phyloP scores from a whole-genome alignment of 306 rosid genomes.

The Trifolium subterraneum region DNA sequence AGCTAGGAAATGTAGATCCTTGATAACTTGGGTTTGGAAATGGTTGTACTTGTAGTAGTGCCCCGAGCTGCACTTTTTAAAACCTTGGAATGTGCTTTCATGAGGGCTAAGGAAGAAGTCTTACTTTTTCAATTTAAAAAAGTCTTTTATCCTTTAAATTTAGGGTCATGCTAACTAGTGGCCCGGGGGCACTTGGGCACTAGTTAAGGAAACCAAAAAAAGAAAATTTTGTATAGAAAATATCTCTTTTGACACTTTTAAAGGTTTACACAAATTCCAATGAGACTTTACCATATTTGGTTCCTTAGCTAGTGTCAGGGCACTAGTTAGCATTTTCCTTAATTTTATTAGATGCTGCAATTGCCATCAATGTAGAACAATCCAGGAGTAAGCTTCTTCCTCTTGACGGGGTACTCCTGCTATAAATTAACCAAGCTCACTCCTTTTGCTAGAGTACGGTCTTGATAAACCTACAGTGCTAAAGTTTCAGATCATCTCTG shows the following conservation, averaged over 20 bases:
- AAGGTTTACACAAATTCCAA: no score
- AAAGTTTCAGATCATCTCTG: neutral
- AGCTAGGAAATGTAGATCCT: slow-evolving; percentile 10
- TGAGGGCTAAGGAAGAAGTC: neutral
- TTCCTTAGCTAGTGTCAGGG: no score
- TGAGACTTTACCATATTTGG: no score
- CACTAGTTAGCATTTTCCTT: no score
- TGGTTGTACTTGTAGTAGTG: slow-evolving; percentile 3
- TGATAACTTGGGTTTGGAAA: slow-evolving; percentile 8
- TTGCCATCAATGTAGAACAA: neutral
- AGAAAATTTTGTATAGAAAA: no score
- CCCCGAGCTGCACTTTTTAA: slow-evolving; percentile 15
- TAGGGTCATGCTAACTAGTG: no score
- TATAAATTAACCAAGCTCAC: neutral
- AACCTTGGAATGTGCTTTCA: slow-evolving; percentile 31
- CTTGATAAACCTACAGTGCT: neutral
- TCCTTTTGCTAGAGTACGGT: neutral
- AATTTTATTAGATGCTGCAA: slow-evolving; percentile 4
- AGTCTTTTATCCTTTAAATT: neutral
- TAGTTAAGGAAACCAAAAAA: no score
- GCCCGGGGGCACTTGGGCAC: no score
- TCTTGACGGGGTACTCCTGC: neutral
- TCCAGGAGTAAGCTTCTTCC: neutral
- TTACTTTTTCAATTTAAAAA: neutral
- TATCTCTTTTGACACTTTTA: no score